Evolutionary conservation across 106 monocot genomes (phyloP), one percentile per base, ranked within the genome.

Genomic region (Gastrodia elata): DNA sequence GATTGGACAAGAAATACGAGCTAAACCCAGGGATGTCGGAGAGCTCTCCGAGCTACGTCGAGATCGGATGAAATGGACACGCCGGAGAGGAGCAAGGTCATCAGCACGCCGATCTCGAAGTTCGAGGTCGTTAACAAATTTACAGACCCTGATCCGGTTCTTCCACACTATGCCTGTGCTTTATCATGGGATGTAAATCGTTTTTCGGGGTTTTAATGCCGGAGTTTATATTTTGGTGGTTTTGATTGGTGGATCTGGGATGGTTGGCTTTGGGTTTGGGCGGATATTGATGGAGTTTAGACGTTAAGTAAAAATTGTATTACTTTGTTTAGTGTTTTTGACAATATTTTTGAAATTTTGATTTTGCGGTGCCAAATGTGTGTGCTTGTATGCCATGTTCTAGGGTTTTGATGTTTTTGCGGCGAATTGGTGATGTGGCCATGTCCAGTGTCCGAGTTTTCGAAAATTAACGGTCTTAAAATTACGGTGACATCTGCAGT

Each of bases 81-180:
- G 37, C 76, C 76, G 49, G 76, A 76, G 49, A 44, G 76, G 68
- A 76, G 76, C 68, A 76, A 76, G 68, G 35, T 55, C 32, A 68
- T 68, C 41, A 52, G 34, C 37, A 46, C 76, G 48, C 76, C 76
- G 76, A 65, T 76, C 38, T 76, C 76, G 14, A 76, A 68, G 68
- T 48, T 76, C 18, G 76, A 76, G 76, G 76, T 76, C 15, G 30
- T 61, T 61, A 3, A 27, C 10, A 4, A 15, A 30, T 44, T 16
- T 7, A 33, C 71, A 15, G 59, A 28, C 20, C 28, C 28, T 59
- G 59, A 59, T 59, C 27, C 59, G 28, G 59, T 59, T 2, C 9
- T 59, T 59, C 2, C 25, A 57, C 1, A 28, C 25, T 28, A 0
- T 2, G 20, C 28, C 27, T 32, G 27, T 61, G 32, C 15, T 56